These are phyloP conservation scores for Corylus heterophylla DNA, from an alignment of 306 rosid genomes.

Conservation along the genomic window DNA sequence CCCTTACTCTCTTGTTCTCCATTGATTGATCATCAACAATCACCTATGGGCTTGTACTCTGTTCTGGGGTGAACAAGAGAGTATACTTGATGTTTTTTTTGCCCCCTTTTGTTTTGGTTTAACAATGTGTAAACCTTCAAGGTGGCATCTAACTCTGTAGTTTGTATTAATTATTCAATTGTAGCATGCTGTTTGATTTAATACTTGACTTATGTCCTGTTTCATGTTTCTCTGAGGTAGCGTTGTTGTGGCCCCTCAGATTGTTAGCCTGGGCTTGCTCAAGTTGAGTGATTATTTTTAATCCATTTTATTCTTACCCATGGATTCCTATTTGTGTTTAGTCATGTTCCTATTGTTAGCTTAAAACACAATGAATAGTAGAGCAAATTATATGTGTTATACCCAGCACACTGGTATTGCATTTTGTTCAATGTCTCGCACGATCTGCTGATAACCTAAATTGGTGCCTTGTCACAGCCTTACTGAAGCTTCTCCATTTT, in stretches of 20 bases:
- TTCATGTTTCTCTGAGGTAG: slow-evolving; percentile 4
- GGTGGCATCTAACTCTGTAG: not conserved
- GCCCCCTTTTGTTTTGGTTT: not conserved
- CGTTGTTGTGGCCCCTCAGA: not conserved
- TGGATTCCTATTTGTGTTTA: not conserved
- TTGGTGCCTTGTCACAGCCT: slow-evolving; percentile 36
- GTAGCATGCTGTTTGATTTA: slow-evolving; percentile 17
- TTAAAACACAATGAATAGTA: not conserved
- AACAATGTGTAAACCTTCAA: not conserved
- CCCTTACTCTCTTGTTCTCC: not conserved
- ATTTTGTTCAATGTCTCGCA: not conserved
- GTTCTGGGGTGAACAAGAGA: not conserved
- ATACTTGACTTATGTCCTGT: not conserved
- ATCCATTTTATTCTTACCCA: not conserved
- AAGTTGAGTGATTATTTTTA: not conserved
- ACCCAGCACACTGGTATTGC: not conserved
- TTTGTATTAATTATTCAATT: slow-evolving; percentile 10
- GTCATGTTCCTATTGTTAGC: not conserved
- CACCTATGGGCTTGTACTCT: not conserved
- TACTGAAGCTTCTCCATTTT: slow-evolving; percentile 11
- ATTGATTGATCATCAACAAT: not conserved
- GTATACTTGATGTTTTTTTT: not conserved
- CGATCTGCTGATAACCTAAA: not conserved
- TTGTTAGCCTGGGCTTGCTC: not conserved
- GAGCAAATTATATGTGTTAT: not conserved